These are phyloP conservation scores for Eimeria maxima DNA, from an alignment of 169 alveolate species.

Conservation along the genomic window DNA sequence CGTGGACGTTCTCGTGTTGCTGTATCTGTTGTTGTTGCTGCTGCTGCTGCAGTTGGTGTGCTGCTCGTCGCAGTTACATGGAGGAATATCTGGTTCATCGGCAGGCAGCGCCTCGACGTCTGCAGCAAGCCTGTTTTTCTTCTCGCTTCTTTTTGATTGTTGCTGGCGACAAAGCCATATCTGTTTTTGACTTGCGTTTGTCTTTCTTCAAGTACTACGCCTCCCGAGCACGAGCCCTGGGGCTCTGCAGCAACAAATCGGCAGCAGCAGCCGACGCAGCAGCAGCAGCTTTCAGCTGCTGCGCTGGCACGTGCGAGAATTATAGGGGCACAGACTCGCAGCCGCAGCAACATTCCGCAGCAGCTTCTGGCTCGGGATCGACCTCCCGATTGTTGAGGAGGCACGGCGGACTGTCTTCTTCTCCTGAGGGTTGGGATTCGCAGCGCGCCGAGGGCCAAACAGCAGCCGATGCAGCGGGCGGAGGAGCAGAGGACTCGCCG, in stretches of 20 bases:
- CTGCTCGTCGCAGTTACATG: constrained; percentile 73
- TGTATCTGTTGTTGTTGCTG: constrained; percentile 21
- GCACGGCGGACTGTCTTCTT: constrained; percentile 26
- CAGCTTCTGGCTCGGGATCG: constrained; percentile 49
- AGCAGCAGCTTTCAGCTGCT: constrained; percentile 57
- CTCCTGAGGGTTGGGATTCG: constrained; percentile 21
- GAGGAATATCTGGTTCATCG: constrained; percentile 54
- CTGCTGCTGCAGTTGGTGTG: constrained; percentile 78
- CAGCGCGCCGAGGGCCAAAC: constrained; percentile 4
- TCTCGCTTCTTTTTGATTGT: constrained; percentile 36
- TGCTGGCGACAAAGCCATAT: constrained; percentile 13
- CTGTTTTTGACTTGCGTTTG: constrained; percentile 45
- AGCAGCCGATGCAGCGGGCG: neutral
- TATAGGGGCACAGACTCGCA: constrained; percentile 50
- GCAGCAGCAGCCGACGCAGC: constrained; percentile 71
- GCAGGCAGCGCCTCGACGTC: constrained; percentile 52
- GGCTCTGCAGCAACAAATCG: constrained; percentile 13
- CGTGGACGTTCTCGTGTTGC: neutral
- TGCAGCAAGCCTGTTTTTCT: constrained; percentile 59
- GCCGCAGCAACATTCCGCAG: constrained; percentile 48
- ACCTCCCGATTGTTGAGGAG: constrained; percentile 57
- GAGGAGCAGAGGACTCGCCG: constrained; percentile 17
- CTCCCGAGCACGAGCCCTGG: constrained; percentile 59
- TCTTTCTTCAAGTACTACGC: constrained; percentile 56
- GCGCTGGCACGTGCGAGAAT: constrained; percentile 60